Percentiles rank a stretch among this genome's conserved stretches.
Conservation (phyloP, 495 filamentous ascomycete genomes). For the Astrocystis sublimbata region DNA sequence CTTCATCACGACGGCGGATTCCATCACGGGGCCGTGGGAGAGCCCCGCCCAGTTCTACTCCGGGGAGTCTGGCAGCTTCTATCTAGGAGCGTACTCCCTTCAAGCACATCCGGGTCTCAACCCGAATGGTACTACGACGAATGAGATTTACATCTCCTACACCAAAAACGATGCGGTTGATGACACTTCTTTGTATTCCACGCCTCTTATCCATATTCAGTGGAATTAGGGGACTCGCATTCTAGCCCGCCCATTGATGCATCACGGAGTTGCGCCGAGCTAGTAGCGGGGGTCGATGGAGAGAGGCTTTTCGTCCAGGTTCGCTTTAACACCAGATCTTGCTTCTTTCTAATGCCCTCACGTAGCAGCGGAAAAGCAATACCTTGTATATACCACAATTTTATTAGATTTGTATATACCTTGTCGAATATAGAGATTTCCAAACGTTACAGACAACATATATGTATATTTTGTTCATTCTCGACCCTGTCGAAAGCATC, state of each 20-base stretch:
- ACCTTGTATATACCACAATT: no score
- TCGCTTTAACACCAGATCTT: no score
- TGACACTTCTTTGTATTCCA: not conserved
- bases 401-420: no score
- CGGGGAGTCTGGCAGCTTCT: constrained; percentile 19
- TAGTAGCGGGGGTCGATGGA: not conserved
- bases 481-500: no score
- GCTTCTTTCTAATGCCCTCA: no score
- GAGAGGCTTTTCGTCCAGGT: no score
- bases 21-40: constrained; percentile 34
- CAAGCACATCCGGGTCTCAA: constrained; percentile 32
- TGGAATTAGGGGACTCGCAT: constrained; percentile 10
- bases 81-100: constrained; percentile 25
- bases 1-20: constrained; percentile 36
- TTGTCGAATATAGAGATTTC: no score
- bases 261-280: not conserved
- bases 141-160: constrained; percentile 36
- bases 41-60: constrained; percentile 29
- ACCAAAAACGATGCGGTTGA: constrained; percentile 18
- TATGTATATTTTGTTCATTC: no score
- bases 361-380: no score
- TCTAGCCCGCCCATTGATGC: not conserved
- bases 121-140: constrained; percentile 18
- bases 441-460: no score
- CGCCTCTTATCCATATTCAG: constrained; percentile 17